A percentile compares a stretch with the other conserved stretches of the same genome.
These are phyloP conservation scores for Metarhizium humberi DNA, from an alignment of 2,329 filamentous ascomycete species.

Conservation along the genomic window DNA sequence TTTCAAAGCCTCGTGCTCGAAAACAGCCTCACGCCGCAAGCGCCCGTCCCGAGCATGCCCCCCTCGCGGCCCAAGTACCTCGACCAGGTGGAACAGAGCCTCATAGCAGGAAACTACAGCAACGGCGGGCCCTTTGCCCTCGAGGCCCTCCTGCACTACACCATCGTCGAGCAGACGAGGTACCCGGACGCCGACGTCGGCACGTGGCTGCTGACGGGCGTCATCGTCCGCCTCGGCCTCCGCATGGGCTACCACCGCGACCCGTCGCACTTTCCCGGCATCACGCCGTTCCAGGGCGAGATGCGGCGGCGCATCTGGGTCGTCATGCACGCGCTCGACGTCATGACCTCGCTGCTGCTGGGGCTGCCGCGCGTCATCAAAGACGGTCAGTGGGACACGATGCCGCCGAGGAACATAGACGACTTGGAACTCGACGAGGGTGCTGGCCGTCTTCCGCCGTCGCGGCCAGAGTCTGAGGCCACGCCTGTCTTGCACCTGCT, in stretches of 20 bases:
- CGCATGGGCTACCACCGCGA: conserved; percentile 36
- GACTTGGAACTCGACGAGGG: conserved; percentile 31
- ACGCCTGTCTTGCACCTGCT: conserved; percentile 13
- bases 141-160: conserved; percentile 27
- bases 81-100: conserved; percentile 25
- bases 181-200: conserved; percentile 22
- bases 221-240: conserved; percentile 24
- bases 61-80: conserved; percentile 9
- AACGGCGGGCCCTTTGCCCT: conserved; percentile 31
- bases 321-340: conserved; percentile 29
- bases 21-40: neutral
- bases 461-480: conserved; percentile 18
- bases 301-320: conserved; percentile 37
- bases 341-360: conserved; percentile 33
- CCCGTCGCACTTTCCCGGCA: conserved; percentile 27
- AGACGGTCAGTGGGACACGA: conserved; percentile 29
- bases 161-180: conserved; percentile 20
- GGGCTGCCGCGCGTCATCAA: conserved; percentile 35
- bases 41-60: neutral
- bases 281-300: conserved; percentile 31
- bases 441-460: conserved; percentile 25
- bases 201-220: conserved; percentile 24
- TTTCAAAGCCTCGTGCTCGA: conserved; percentile 3
- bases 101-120: conserved; percentile 29
- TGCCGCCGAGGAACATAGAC: conserved; percentile 31